Evolutionary conservation across 163 green algal species (phyloP).

Genomic region (Scenedesmus sp.): DNA sequence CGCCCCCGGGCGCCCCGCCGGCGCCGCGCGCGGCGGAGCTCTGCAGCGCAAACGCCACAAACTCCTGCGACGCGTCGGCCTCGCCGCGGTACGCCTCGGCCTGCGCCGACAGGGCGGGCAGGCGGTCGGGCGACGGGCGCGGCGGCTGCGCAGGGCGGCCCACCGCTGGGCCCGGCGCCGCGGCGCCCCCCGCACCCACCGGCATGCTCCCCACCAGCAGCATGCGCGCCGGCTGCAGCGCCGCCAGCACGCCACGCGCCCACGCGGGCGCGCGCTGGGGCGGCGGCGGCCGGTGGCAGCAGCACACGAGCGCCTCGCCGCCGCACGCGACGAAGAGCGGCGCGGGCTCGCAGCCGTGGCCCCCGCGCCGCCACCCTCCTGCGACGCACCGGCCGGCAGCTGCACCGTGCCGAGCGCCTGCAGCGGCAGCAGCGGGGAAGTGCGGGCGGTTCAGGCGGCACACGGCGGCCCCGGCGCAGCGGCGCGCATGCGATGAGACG

Average conservation of each 20-base stretch:
- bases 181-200: too few relatives aligned
- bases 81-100: conserved; percentile 39
- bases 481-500: too few relatives aligned
- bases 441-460: too few relatives aligned
- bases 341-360: too few relatives aligned
- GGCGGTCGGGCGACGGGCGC: too few relatives aligned
- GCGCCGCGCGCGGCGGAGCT: background rate
- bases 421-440: too few relatives aligned
- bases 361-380: too few relatives aligned
- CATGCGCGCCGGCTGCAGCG: conserved; percentile 11
- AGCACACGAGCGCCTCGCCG: conserved; percentile 12
- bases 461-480: too few relatives aligned
- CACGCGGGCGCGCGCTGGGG: conserved; percentile 23
- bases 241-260: conserved; percentile 25
- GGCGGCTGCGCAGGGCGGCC: too few relatives aligned
- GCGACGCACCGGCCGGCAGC: too few relatives aligned
- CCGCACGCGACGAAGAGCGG: background rate
- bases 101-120: background rate
- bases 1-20: background rate
- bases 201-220: conserved; percentile 16
- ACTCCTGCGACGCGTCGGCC: conserved; percentile 36
- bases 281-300: conserved; percentile 4
- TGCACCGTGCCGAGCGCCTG: too few relatives aligned
- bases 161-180: too few relatives aligned
- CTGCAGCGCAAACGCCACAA: conserved; percentile 21